Evolutionary conservation across 805 yeast genomes (phyloP), one percentile per base, ranked within the genome.

Genomic region (Spencermartinsiella europaea): DNA sequence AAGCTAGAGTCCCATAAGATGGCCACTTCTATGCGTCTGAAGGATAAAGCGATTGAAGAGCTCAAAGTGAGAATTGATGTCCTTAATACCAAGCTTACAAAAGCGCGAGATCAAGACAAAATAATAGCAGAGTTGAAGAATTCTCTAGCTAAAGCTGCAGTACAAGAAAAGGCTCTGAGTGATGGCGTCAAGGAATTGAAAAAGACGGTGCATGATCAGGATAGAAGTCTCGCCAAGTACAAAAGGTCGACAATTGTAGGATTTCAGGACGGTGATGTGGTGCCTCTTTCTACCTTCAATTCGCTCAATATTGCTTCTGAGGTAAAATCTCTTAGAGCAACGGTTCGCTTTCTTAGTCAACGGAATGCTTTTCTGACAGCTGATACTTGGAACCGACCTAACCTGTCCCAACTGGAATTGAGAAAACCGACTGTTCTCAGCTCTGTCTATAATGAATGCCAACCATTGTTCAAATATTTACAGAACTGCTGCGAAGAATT

Each of bases 31-130:
- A 28, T 58, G 21, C 47, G 54, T 7, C 34, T 39, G 3, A 55
- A 56, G 27, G 62, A 58, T 31, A 49, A 42, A 16, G 40, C 25
- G 5, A 46, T 61, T 5, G 65, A 61, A 42, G 65, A 61, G 35
- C 46, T 58, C 12, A 42, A 50, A 16, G 53, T 61, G 22, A 57
- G 53, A 39, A 17, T 52, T 12, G 54, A 48, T 10, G 42, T 60
- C 14, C 39, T 52, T 5, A 53, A 50, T 19, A 44, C 60, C 5
- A 51, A 55, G 34, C 42, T 58, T 3, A 38, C 40, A 22, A 55
- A 54, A 37, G 45, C 61, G 4, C 46, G 48, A 27, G 56, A 51
- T 12, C 54, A 57, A 16, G 59, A 55, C 40, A 47, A 35, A 22
- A 44, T 44, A 15, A 37, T 60, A 7, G 42, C 49, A 2, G 50